These are phyloP conservation scores for Podaxis rugospora DNA, from an alignment of 768 basidiomycete genomes.

Conservation along the genomic window DNA sequence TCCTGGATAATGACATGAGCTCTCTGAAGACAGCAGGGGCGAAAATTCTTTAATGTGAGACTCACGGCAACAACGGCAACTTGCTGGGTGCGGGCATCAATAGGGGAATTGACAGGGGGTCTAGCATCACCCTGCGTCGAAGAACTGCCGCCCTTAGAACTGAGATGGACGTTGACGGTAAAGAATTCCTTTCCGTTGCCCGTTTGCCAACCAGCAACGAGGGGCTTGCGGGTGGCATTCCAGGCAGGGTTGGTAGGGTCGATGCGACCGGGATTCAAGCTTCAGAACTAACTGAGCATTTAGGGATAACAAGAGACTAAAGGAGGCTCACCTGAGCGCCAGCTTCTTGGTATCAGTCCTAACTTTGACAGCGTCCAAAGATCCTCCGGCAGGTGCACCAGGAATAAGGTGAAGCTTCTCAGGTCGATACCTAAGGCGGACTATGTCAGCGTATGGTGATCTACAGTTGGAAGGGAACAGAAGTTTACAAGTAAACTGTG, in stretches of 20 bases:
- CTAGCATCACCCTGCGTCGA: slow-evolving; percentile 52
- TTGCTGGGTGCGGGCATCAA: slow-evolving; percentile 45
- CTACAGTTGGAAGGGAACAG: neutral
- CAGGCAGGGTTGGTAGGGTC: slow-evolving; percentile 53
- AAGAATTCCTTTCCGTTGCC: slow-evolving; percentile 40
- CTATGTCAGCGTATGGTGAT: neutral
- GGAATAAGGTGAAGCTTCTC: slow-evolving; percentile 44
- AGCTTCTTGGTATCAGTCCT: slow-evolving; percentile 26
- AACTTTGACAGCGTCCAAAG: slow-evolving; percentile 40
- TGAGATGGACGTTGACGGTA: slow-evolving; percentile 58
- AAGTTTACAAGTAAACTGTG: slow-evolving; percentile 46
- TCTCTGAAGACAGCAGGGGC: neutral
- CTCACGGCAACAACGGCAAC: slow-evolving; percentile 47
- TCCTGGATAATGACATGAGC: slow-evolving; percentile 24
- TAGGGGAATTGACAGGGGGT: slow-evolving; percentile 51
- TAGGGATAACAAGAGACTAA: neutral
- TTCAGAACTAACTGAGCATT: slow-evolving; percentile 20
- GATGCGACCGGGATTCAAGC: slow-evolving; percentile 60
- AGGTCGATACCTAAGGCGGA: slow-evolving; percentile 35
- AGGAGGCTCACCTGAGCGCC: slow-evolving; percentile 34
- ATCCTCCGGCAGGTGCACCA: slow-evolving; percentile 42
- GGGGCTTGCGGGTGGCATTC: slow-evolving; percentile 53
- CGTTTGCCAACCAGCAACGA: slow-evolving; percentile 55
- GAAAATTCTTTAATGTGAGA: slow-evolving; percentile 1
- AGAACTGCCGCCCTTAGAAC: slow-evolving; percentile 53